Base-by-base conservation (phyloP, 192 early-diverging fungal genomes). In the Endogone sp. region DNA sequence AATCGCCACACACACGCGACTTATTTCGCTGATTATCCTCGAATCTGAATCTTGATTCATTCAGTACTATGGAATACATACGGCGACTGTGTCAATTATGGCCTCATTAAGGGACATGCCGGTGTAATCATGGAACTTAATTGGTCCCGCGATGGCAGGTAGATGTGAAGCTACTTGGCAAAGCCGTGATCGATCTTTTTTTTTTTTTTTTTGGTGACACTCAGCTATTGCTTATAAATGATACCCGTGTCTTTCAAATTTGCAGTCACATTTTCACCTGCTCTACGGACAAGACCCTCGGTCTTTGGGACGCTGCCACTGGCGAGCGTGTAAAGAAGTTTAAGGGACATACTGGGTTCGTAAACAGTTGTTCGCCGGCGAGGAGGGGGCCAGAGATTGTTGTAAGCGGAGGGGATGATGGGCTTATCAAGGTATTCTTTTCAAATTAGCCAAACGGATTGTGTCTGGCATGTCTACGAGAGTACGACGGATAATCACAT, bases 41-140 rank as follows among this genome's bases (percentile, higher is more conserved):
- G n/a, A 60, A 26, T 32, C 21, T 0, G 24, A n/a, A 25, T 8
- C 37, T 60, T 61, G 49, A 49, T 23, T 27, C 11, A 10, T n/a
- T 21, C 75, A 91, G 87, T 94, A 67, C 75, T 99, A 49, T 99
- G 97, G 97, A 91, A 94, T 65, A 93, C 93, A 16, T 92, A 93
- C 71, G 92, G 95, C 4, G 95, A 96, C 62, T 93, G 93, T 72
- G 64, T 78, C 60, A 99, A 99, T 78, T 96, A 93, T 71, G 90
- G 88, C 4, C 76, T 92, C 21, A 80, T 99, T 64, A 89, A 92
- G 64, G 95, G 95, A 21, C 96, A 99, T 72, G 84, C 82, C 61
- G 90, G 93, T 37, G 80, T 93, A 2, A 80, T 99, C 22, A 67
- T 96, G 68, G 93, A 99, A 75, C 70, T 97, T 22, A 90, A 93